These are phyloP conservation scores for Fonsecaea pugnacius DNA, from an alignment of 2,329 filamentous ascomycete species.

Conservation along the genomic window DNA sequence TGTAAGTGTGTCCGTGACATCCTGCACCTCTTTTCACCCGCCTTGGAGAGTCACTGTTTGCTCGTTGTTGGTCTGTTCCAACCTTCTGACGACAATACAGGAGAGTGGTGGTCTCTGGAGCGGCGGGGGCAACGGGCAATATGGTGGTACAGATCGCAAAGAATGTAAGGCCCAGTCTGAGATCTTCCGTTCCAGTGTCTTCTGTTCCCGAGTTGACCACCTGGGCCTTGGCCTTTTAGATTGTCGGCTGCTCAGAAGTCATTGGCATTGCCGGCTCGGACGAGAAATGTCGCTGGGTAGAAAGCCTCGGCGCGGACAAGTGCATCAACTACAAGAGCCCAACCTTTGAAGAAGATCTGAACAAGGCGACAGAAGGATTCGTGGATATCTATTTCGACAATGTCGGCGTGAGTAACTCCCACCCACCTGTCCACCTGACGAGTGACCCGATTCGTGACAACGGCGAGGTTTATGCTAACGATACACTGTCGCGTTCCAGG, in stretches of 20 bases:
- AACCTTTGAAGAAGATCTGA: constrained; percentile 57
- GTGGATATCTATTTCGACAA: constrained; percentile 77
- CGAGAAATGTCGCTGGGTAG: constrained; percentile 71
- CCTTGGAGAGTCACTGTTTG: background rate
- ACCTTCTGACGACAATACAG: background rate
- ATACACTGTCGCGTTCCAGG: constrained; percentile 6
- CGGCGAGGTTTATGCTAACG: background rate
- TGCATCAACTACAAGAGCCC: constrained; percentile 69
- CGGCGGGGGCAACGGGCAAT: constrained; percentile 76
- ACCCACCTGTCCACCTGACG: background rate
- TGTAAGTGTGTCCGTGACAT: constrained; percentile 43
- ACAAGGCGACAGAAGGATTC: constrained; percentile 27
- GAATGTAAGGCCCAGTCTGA: constrained; percentile 13
- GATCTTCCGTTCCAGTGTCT: background rate
- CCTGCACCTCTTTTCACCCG: background rate
- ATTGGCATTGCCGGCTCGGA: constrained; percentile 69
- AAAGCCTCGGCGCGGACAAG: constrained; percentile 68
- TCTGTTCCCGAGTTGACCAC: background rate
- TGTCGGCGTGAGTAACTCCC: constrained; percentile 33
- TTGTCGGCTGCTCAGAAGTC: constrained; percentile 65
- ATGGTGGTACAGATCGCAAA: constrained; percentile 63
- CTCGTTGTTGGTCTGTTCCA: background rate
- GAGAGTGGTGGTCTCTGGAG: constrained; percentile 75
- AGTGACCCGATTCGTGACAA: background rate
- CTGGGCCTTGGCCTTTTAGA: constrained; percentile 50